Conservation (phyloP, 106 monocot species). For the Xerophyta viscosa region DNA sequence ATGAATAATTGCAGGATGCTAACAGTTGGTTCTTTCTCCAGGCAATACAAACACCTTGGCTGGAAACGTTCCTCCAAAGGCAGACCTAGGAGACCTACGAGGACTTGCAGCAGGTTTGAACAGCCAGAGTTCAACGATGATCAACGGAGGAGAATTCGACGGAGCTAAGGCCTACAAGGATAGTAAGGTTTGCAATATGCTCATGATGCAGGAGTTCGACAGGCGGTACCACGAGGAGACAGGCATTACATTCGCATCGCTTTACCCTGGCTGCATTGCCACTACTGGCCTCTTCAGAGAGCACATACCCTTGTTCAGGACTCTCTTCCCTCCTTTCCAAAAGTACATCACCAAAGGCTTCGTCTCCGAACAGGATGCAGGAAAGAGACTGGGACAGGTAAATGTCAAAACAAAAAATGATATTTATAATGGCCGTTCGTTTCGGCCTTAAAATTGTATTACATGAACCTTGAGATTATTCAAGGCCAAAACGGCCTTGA, state of each 20-base stretch:
- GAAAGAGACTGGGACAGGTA: constrained; percentile 90
- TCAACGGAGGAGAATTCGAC: constrained; percentile 73
- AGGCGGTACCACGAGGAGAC: constrained; percentile 27
- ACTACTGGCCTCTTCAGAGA: neutral
- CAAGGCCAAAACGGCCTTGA: no score
- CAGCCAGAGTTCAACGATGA: constrained; percentile 60
- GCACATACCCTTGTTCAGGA: neutral
- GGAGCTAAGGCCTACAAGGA: constrained; percentile 35
- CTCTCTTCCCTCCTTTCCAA: neutral
- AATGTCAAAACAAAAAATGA: neutral
- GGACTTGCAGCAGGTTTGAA: constrained; percentile 62
- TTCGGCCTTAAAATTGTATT: no score
- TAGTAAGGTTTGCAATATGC: neutral
- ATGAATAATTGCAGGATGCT: no score
- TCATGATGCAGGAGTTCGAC: constrained; percentile 18
- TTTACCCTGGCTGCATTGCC: constrained; percentile 5
- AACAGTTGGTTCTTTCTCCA: constrained; percentile 5
- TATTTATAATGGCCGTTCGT: no score
- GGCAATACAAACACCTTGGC: constrained; percentile 95
- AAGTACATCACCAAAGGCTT: neutral
- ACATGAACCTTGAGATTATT: no score
- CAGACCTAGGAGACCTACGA: constrained; percentile 74
- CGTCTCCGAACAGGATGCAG: constrained; percentile 87
- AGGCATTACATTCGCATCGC: neutral
- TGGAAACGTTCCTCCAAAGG: constrained; percentile 89